Conservation (phyloP, 192 early-diverging fungal genomes). For the Umbelopsis vinacea region DNA sequence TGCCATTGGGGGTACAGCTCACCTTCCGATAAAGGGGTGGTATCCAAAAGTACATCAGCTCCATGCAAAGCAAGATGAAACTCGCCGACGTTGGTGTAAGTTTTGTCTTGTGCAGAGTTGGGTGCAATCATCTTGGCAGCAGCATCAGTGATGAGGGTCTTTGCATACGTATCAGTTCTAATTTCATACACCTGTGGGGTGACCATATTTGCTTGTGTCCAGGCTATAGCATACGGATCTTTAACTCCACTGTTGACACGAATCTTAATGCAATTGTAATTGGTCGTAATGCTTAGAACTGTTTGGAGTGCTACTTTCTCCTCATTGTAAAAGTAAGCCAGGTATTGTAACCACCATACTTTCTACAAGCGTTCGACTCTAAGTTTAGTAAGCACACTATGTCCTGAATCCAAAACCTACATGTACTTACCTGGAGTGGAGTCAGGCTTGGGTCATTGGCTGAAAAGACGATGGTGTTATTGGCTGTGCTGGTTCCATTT, state of each 20-base stretch:
- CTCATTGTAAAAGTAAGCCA: slow-evolving; percentile 19
- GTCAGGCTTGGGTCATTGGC: not conserved
- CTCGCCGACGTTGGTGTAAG: not conserved
- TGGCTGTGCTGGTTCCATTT: not conserved
- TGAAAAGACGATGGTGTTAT: not conserved
- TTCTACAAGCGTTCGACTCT: slow-evolving; percentile 5
- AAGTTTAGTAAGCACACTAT: not conserved
- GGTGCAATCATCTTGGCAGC: not conserved
- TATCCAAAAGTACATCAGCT: slow-evolving; percentile 25
- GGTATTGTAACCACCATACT: slow-evolving; percentile 22
- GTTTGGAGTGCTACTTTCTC: not conserved
- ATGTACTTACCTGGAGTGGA: not conserved
- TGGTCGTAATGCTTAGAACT: not conserved
- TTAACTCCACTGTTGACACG: slow-evolving; percentile 10
- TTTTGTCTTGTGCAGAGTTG: not conserved
- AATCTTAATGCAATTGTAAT: slow-evolving; percentile 22
- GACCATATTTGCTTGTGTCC: slow-evolving; percentile 4
- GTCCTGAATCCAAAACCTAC: not conserved
- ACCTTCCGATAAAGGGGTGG: not conserved
- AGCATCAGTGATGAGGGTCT: slow-evolving; percentile 10
- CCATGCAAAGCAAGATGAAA: slow-evolving; percentile 5
- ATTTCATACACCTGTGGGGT: not conserved
- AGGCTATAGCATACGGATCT: slow-evolving; percentile 23
- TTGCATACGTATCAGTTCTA: not conserved
- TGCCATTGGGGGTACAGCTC: slow-evolving; percentile 21